A percentile compares a stretch with the other conserved stretches of the same genome.
phyloP scores from a whole-genome alignment of 768 basidiomycete genomes.

The Phaffia australis region DNA sequence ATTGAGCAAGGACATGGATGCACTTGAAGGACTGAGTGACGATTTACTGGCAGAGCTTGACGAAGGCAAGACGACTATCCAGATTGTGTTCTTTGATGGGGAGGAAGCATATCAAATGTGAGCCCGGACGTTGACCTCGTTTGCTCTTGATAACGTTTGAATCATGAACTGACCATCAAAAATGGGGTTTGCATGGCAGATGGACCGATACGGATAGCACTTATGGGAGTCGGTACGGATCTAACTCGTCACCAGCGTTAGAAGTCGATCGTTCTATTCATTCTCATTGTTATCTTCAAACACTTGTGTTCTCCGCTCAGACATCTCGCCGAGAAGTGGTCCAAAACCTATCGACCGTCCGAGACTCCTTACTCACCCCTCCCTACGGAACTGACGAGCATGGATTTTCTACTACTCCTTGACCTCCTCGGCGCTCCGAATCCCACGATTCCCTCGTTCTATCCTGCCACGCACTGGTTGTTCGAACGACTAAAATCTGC shows the following conservation, averaged over 20 bases:
- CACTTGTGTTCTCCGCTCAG: constrained; percentile 39
- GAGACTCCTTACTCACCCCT: constrained; percentile 39
- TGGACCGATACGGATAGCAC: constrained; percentile 24
- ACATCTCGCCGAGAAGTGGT: constrained; percentile 82
- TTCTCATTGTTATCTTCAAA: too few relatives aligned
- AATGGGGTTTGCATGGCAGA: too few relatives aligned
- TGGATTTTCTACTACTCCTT: constrained; percentile 84
- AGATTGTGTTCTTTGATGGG: constrained; percentile 91
- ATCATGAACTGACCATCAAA: too few relatives aligned
- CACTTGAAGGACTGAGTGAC: constrained; percentile 19
- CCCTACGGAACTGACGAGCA: constrained; percentile 57
- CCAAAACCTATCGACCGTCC: constrained; percentile 35
- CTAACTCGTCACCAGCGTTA: too few relatives aligned
- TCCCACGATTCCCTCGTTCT: constrained; percentile 71
- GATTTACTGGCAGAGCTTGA: constrained; percentile 53
- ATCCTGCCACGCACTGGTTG: constrained; percentile 81
- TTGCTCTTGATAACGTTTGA: too few relatives aligned
- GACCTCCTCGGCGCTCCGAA: constrained; percentile 74
- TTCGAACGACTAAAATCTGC: constrained; percentile 63
- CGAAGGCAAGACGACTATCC: constrained; percentile 64
- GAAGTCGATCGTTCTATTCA: too few relatives aligned
- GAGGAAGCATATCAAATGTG: constrained; percentile 78
- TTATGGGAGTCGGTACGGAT: constrained; percentile 7
- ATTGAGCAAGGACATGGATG: constrained; percentile 37
- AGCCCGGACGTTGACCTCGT: background rate